phyloP scores from a whole-genome alignment of 768 basidiomycete genomes.

The Cantharellus cinnabarinus region DNA sequence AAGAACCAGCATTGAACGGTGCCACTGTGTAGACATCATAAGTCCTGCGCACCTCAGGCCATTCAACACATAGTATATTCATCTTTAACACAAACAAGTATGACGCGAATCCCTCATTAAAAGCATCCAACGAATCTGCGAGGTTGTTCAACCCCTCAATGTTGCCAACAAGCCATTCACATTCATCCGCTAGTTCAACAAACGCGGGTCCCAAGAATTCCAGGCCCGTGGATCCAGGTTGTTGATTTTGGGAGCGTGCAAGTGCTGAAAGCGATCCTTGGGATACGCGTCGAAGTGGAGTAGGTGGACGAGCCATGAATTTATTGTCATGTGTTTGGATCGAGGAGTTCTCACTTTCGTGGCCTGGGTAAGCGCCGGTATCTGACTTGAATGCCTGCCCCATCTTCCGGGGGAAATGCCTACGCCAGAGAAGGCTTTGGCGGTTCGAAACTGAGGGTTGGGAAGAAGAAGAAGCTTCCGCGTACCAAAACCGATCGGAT shows the following conservation, averaged over 20 bases:
- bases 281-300: constrained; percentile 74
- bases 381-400: too few species aligned
- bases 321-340: too few species aligned
- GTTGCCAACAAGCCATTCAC: constrained; percentile 58
- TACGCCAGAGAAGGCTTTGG: too few species aligned
- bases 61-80: constrained; percentile 87
- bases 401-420: too few species aligned
- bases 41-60: constrained; percentile 61
- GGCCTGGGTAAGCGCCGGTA: too few species aligned
- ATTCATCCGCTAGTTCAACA: constrained; percentile 74
- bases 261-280: constrained; percentile 78
- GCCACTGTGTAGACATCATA: neutral
- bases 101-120: constrained; percentile 87
- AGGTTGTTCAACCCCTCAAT: constrained; percentile 49
- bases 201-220: constrained; percentile 73
- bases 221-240: constrained; percentile 42
- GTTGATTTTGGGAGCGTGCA: constrained; percentile 39
- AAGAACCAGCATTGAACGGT: neutral
- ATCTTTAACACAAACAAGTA: constrained; percentile 85
- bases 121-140: constrained; percentile 54
- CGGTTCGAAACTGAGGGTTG: too few species aligned
- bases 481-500: too few species aligned
- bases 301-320: too few species aligned
- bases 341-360: too few species aligned
- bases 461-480: too few species aligned